Conservation (phyloP, 78 protist species). For the Tieghemostelium lacteum region DNA sequence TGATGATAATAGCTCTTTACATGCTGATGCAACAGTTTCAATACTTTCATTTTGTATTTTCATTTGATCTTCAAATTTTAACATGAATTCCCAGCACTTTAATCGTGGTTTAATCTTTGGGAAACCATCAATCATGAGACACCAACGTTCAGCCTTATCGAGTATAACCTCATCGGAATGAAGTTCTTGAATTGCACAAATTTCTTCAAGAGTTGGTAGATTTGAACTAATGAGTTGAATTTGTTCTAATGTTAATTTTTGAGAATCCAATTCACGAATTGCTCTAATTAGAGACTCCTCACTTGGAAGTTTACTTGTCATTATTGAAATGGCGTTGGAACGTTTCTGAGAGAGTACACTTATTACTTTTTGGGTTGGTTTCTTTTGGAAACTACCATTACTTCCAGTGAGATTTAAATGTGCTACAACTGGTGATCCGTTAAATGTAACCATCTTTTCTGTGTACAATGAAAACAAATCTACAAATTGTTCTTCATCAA, state of each 20-base stretch:
- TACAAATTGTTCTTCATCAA: slow-evolving; percentile 75
- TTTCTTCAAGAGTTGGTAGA: slow-evolving; percentile 43
- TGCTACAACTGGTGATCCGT: slow-evolving; percentile 34
- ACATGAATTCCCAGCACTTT: slow-evolving; percentile 63
- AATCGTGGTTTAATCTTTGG: slow-evolving; percentile 67
- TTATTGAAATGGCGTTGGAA: slow-evolving; percentile 60
- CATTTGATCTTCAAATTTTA: slow-evolving; percentile 33
- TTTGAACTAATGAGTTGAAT: slow-evolving; percentile 7
- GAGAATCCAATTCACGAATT: slow-evolving; percentile 32
- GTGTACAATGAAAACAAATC: slow-evolving; percentile 69
- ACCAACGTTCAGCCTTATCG: slow-evolving; percentile 78
- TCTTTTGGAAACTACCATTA: not conserved
- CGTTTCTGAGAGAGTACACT: slow-evolving; percentile 52
- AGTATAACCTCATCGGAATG: slow-evolving; percentile 16
- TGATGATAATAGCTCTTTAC: slow-evolving; percentile 37
- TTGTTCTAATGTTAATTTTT: slow-evolving; percentile 25
- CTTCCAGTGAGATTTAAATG: not conserved
- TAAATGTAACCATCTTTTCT: slow-evolving; percentile 39
- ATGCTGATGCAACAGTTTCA: slow-evolving; percentile 33
- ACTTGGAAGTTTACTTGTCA: slow-evolving; percentile 54
- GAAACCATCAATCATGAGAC: slow-evolving; percentile 72
- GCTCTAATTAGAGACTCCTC: slow-evolving; percentile 58
- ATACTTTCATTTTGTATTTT: slow-evolving; percentile 5
- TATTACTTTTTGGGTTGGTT: slow-evolving; percentile 68
- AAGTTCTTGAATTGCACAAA: slow-evolving; percentile 57